These are phyloP conservation scores for Xylaria acuta DNA, from an alignment of 495 filamentous ascomycete species.

Conservation along the genomic window DNA sequence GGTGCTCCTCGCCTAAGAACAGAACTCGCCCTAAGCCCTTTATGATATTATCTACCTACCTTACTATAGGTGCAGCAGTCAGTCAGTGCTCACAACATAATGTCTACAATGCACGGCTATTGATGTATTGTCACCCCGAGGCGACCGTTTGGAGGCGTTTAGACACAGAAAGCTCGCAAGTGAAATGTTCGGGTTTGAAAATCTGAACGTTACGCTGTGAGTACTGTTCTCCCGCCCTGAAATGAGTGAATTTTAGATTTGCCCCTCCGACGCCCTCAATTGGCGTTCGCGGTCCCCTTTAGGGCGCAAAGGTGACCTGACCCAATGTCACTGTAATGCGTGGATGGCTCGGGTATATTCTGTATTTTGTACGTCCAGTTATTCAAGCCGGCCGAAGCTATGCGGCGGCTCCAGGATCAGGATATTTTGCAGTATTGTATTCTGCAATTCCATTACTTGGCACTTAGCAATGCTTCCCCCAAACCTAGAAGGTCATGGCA, in stretches of 20 bases:
- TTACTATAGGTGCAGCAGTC: no score
- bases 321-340: background rate
- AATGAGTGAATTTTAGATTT: background rate
- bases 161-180: background rate
- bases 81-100: background rate
- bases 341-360: constrained; percentile 1
- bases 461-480: background rate
- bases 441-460: background rate
- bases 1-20: background rate
- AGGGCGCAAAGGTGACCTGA: background rate
- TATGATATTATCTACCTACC: constrained; percentile 10
- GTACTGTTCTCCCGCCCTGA: background rate
- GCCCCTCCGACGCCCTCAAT: background rate
- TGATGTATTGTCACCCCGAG: background rate
- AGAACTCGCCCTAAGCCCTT: constrained; percentile 9
- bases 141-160: background rate
- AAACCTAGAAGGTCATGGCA: background rate
- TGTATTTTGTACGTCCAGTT: background rate
- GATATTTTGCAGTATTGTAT: background rate
- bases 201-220: no score
- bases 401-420: background rate
- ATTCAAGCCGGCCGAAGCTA: background rate
- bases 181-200: background rate
- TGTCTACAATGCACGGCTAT: background rate
- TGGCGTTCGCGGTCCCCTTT: background rate